Evolutionary conservation across 768 basidiomycete genomes (phyloP), one percentile per base, ranked within the genome.

Genomic region (Gymnopilus dilepis): DNA sequence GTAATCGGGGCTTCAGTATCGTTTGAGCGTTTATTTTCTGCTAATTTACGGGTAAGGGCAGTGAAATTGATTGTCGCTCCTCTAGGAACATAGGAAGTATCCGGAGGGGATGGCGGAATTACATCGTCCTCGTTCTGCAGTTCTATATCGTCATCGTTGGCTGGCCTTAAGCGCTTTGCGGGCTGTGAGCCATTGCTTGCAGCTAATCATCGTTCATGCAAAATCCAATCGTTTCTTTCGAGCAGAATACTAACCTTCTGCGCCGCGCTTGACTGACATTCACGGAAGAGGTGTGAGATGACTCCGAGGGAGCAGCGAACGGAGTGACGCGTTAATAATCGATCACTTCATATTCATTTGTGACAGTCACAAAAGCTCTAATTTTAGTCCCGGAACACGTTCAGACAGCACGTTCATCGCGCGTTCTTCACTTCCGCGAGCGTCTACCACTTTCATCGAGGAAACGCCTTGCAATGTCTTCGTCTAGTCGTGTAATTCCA

Each of bases 61-160:
- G 87, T 90, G 73, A 95, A 87, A 67, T 95, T 95, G 72, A 95
- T 95, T n/a, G 90, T 94, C 22, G 90, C 88, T 30, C 84, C 80
- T 15, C 84, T 84, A 22, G 91, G 90, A 17, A 93, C 79, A 41
- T 91, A 72, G 54, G 80, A 76, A 17, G 77, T 77, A 61, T 83
- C 84, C 6, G 84, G 82, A 34, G 83, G 83, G 9, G 84, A 84
- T 55, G 82, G 81, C 2, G 82, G 81, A 48, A 84, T 82, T 12
- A 80, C 83, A 60, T 85, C 80, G 61, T 88, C 86, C 63, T 86
- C 84, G 64, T 86, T 80, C 67, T 80, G 82, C 33, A 84, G 78
- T 45, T 87, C 82, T 26, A 86, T 64, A 62, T 87, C 84, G 34
- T 89, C 88, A 48, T 77, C 78, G 31, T 76, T 76, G 15, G 47